Percentiles rank a stretch among this genome's conserved stretches.
Evolutionary conservation across 2,329 filamentous ascomycete genomes (phyloP).

Genomic region (Macrophomina phaseolina): DNA sequence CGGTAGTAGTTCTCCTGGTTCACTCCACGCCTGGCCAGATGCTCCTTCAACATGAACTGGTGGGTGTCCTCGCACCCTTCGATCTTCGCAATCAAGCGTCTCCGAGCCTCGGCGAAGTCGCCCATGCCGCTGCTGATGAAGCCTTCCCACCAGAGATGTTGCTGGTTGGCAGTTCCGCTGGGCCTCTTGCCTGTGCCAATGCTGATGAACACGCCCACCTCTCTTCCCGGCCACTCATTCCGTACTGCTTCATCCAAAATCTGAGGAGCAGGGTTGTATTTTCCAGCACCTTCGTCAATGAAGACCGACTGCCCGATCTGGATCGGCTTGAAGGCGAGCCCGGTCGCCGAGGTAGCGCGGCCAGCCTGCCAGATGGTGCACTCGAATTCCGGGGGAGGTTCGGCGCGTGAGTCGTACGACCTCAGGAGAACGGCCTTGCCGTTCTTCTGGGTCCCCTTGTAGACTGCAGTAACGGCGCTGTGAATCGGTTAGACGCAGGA

Average conservation of each 20-base stretch:
- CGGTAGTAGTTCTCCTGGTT: conserved; percentile 92
- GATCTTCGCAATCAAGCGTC: conserved; percentile 86
- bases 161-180: conserved; percentile 69
- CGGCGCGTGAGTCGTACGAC: conserved; percentile 93
- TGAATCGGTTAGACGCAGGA: conserved; percentile 31
- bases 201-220: conserved; percentile 90
- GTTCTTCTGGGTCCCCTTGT: conserved; percentile 77
- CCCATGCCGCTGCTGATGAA: conserved; percentile 75
- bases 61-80: conserved; percentile 94
- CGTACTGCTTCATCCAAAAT: conserved; percentile 87
- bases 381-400: conserved; percentile 87
- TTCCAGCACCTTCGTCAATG: conserved; percentile 88
- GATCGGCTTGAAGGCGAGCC: conserved; percentile 93
- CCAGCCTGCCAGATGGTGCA: conserved; percentile 98
- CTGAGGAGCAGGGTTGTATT: conserved; percentile 87
- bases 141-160: conserved; percentile 89
- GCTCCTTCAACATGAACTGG: conserved; percentile 80
- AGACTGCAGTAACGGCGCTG: conserved; percentile 88
- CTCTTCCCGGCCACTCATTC: conserved; percentile 94
- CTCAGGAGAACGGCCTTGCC: conserved; percentile 76
- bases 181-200: conserved; percentile 91
- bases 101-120: conserved; percentile 87
- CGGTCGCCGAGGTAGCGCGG: conserved; percentile 88
- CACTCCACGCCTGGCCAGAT: conserved; percentile 77
- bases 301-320: conserved; percentile 92